A percentile compares a stretch with the other conserved stretches of the same genome.
Conservation (phyloP, 2,329 filamentous ascomycete genomes). For the Blumeriella jaapii region DNA sequence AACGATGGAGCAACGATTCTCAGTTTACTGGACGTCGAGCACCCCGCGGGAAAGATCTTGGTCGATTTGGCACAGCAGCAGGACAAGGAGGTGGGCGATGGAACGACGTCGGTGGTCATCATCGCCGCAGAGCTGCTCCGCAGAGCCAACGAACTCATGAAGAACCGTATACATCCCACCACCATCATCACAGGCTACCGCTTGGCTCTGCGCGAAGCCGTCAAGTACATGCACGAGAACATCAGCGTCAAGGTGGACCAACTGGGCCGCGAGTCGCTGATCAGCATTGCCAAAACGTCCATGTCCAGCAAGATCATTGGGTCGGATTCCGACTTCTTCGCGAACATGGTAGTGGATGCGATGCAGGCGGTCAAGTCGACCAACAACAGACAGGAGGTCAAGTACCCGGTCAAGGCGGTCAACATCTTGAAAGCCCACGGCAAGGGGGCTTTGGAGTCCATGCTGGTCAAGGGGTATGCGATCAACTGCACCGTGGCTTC, state of each 20-base stretch:
- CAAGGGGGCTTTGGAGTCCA: slow-evolving; percentile 78
- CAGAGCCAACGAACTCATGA: slow-evolving; percentile 95
- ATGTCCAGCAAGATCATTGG: slow-evolving; percentile 99
- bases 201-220: slow-evolving; percentile 84
- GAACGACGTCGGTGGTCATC: slow-evolving; percentile 93
- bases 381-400: slow-evolving; percentile 81
- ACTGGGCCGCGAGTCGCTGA: slow-evolving; percentile 76
- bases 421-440: slow-evolving; percentile 98
- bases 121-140: slow-evolving; percentile 92
- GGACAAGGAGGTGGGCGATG: slow-evolving; percentile 97
- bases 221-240: slow-evolving; percentile 99
- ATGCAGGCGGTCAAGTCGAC: slow-evolving; percentile 90
- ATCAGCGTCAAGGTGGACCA: slow-evolving; percentile 92
- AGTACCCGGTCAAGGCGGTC: slow-evolving; percentile 98
- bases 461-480: slow-evolving; percentile 91
- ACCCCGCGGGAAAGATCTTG: slow-evolving; percentile 95
- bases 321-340: slow-evolving; percentile 89
- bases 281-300: slow-evolving; percentile 95
- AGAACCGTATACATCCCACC: slow-evolving; percentile 98
- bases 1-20: slow-evolving; percentile 98
- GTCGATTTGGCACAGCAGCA: slow-evolving; percentile 97
- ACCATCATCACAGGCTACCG: slow-evolving; percentile 99
- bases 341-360: slow-evolving; percentile 92
- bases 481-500: slow-evolving; percentile 98
- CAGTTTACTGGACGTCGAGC: slow-evolving; percentile 88